Conservation (phyloP, 139 green algal species). For the Coelastrella sp. region DNA sequence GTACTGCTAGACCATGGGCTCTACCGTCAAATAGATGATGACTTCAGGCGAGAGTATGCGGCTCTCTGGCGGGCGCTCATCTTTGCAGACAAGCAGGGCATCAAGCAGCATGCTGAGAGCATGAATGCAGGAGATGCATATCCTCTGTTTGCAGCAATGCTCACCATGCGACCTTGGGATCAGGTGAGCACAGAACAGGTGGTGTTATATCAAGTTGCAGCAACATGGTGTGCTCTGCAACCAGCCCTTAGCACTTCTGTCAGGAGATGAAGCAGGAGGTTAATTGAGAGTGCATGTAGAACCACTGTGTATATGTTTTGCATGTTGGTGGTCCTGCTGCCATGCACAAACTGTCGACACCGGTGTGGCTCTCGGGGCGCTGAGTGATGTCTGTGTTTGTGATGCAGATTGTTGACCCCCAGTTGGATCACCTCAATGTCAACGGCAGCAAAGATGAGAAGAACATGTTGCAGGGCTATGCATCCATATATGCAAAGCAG, state of each 20-base stretch:
- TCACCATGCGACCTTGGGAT: slow-evolving; percentile 90
- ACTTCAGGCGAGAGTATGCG: slow-evolving; percentile 76
- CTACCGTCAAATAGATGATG: slow-evolving; percentile 78
- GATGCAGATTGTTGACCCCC: slow-evolving; percentile 43
- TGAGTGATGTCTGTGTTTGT: background rate
- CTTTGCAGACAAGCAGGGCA: slow-evolving; percentile 82
- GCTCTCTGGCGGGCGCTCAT: slow-evolving; percentile 87
- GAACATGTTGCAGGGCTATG: slow-evolving; percentile 69
- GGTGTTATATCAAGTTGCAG: background rate
- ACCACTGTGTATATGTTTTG: too few relatives aligned
- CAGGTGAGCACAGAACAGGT: slow-evolving; percentile 61
- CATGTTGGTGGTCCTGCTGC: too few relatives aligned
- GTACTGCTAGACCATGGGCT: slow-evolving; percentile 93
- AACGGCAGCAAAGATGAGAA: slow-evolving; percentile 56
- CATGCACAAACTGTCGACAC: too few relatives aligned
- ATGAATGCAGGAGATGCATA: slow-evolving; percentile 89
- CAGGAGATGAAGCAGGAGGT: too few relatives aligned
- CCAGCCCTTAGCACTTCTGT: too few relatives aligned
- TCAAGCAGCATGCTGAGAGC: slow-evolving; percentile 63
- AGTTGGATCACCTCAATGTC: slow-evolving; percentile 70
- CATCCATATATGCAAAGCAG: slow-evolving; percentile 73
- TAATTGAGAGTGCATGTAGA: too few relatives aligned
- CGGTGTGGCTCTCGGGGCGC: too few relatives aligned
- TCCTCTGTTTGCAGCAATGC: slow-evolving; percentile 90
- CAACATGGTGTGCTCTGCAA: background rate